These are phyloP conservation scores for Cercophora samala DNA, from an alignment of 495 filamentous ascomycete species.

Conservation along the genomic window DNA sequence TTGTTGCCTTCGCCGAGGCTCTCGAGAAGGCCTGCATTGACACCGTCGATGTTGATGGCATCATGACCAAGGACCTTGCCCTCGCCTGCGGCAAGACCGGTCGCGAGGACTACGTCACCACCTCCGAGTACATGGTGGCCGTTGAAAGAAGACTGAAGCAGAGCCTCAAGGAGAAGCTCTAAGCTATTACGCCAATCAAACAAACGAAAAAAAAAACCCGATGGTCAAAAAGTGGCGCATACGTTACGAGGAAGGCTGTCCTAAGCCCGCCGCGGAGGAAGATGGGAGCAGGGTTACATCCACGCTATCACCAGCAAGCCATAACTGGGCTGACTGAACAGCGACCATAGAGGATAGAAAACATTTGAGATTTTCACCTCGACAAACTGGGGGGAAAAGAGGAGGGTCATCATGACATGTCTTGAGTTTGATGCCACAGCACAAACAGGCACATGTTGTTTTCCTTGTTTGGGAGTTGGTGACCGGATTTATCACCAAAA, in stretches of 20 bases:
- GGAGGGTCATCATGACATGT: not conserved
- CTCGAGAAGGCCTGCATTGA: slow-evolving; percentile 94
- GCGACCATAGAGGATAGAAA: not conserved
- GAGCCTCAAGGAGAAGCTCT: slow-evolving; percentile 53
- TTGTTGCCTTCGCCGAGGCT: slow-evolving; percentile 82
- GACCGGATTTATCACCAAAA: not conserved
- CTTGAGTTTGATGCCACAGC: not conserved
- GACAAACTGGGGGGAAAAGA: not conserved
- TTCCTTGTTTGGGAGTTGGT: not conserved
- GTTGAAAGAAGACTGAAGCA: slow-evolving; percentile 81
- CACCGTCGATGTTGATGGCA: slow-evolving; percentile 84
- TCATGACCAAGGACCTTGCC: slow-evolving; percentile 99
- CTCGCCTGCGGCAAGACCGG: slow-evolving; percentile 83
- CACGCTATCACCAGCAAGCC: not conserved
- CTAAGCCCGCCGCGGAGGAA: not conserved
- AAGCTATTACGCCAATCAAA: slow-evolving; percentile 18
- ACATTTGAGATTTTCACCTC: not conserved
- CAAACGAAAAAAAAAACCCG: not conserved
- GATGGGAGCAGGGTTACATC: not conserved
- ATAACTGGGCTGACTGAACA: not conserved
- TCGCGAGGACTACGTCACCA: slow-evolving; percentile 81
- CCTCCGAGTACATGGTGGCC: slow-evolving; percentile 79
- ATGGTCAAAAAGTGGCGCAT: not conserved
- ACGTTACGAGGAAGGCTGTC: not conserved
- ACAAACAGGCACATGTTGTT: not conserved